These are phyloP conservation scores for Suhomyces prunicola DNA, from an alignment of 805 yeast genomes.

Conservation along the genomic window DNA sequence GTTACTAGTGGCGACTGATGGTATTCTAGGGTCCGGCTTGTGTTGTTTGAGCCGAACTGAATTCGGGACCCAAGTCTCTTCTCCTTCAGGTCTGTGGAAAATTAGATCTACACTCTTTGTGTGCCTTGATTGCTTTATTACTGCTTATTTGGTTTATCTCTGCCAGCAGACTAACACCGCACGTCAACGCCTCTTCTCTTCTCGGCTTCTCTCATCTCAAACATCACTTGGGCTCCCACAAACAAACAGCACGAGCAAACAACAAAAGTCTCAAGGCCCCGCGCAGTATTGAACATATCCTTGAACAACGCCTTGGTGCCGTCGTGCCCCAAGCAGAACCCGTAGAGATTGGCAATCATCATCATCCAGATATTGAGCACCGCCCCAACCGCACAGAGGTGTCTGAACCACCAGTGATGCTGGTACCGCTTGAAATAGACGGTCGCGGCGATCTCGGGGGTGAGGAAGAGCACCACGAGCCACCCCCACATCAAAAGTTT, in stretches of 20 bases:
- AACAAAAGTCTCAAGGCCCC: slow-evolving; percentile 64
- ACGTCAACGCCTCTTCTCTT: slow-evolving; percentile 78
- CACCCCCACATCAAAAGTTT: slow-evolving; percentile 92
- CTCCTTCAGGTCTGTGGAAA: no score
- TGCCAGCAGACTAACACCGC: slow-evolving; percentile 52
- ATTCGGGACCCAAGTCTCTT: no score
- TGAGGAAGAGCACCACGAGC: slow-evolving; percentile 78
- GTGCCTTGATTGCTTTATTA: no score
- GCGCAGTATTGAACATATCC: slow-evolving; percentile 68
- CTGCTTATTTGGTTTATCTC: no score
- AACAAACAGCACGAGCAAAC: slow-evolving; percentile 65
- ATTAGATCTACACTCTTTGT: no score
- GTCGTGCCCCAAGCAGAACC: slow-evolving; percentile 89
- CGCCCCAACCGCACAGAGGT: slow-evolving; percentile 82
- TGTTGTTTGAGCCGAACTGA: no score
- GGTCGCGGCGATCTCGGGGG: slow-evolving; percentile 80
- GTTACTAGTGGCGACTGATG: no score
- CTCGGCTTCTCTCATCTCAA: slow-evolving; percentile 85
- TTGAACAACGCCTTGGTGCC: slow-evolving; percentile 66
- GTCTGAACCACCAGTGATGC: slow-evolving; percentile 67
- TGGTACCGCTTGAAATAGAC: slow-evolving; percentile 38
- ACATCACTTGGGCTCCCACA: slow-evolving; percentile 90
- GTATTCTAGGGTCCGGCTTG: no score
- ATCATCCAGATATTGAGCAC: slow-evolving; percentile 92
- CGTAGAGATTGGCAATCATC: slow-evolving; percentile 95